Base-by-base conservation (phyloP, 2,329 filamentous ascomycete species). In the Trichoderma atrobrunneum region DNA sequence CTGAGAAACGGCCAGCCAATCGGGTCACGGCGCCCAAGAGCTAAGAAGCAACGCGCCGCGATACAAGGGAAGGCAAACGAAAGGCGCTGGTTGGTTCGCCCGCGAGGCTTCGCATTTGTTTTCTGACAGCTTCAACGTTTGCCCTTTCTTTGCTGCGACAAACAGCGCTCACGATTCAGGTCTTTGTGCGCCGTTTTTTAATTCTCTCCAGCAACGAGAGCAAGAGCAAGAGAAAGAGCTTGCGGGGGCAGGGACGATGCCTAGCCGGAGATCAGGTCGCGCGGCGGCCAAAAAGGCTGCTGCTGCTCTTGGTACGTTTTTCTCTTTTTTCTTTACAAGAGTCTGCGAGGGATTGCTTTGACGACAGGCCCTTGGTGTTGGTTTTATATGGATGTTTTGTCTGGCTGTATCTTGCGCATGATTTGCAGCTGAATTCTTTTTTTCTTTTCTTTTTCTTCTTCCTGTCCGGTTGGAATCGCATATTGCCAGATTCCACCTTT, bases 241-340 rank as follows among this genome's bases (percentile, higher is more conserved):
- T 12, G 51, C 28, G 51, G 26, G 26, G 61, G 32, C 32, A 56
- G 32, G 51, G 54, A 54, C 39, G 73, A 81, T 81, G 79, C 78
- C 78, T 74, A 84, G 85, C 74, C 84, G 84, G 79, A 82, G 86
- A 78, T 86, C 85, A 75, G 86, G 86, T 74, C 85, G 86, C 80
- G 85, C 86, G 75, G 86, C 86, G 74, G 86, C 85, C 60, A 87
- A 85, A 80, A 85, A 84, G 78, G 85, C 86, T 73, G 84, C 85
- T 73, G 85, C 85, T 74, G 86, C 86, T 74, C 80, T 87, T 76
- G 85, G 86, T 87, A 82, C 78, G 85, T 81, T 64, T 28, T 43
- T 71, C 64, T 39, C 61, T 56, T 43, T 43, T 34, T n/a, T 48
- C 34, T 72, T 72, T 24, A 24, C 30, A 18, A 65, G 7, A 32